Base-by-base conservation (phyloP, 805 yeast genomes). In the Candida oleophila region DNA sequence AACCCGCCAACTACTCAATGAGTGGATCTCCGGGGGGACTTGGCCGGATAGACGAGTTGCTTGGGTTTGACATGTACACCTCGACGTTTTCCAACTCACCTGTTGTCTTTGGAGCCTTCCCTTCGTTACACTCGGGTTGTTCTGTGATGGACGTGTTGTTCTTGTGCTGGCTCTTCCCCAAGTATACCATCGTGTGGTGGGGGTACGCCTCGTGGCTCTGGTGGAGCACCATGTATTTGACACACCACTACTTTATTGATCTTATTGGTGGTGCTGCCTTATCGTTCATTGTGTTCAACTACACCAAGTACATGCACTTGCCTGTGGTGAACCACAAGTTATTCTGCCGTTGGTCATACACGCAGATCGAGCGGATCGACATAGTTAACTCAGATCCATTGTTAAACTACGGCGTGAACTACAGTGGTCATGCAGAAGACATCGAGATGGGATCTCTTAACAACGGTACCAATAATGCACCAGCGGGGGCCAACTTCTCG, bases 141-240 rank as follows among this genome's bases (percentile, higher is more conserved):
- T 91, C 97, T 11, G 87, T 91, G 3, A 85, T 92, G 89, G 96
- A 91, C 62, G 96, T 90, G 1, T 71, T 91, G 49, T 94, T 94
- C 68, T 72, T 94, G 59, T 73, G 83, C 44, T 89, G 89, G 72
- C 71, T 90, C 46, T 91, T 91, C 62, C 98, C 98, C 11, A 74
- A 69, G 37, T 72, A 73, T 41, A 73, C 81, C 1, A 82, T 85
- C 5, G 49, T 87, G 4, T 87, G 89, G 75, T 76, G 84, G 62
- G 66, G 74, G 16, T 94, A 92, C 63, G 94, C 89, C n/a, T 69
- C 82, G 52, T 89, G 96, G 95, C 77, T 94, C 55, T 92, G 98
- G 98, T 94, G 97, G 96, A 80, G 94, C 43, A 94, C 98, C 14
- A 92, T 92, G 99, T 92, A 92, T 66, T 76, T 92, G 59, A 92